Evolutionary conservation across 2,329 filamentous ascomycete genomes (phyloP), one percentile per base, ranked within the genome.

Genomic region (Epicoccum sorghinum): DNA sequence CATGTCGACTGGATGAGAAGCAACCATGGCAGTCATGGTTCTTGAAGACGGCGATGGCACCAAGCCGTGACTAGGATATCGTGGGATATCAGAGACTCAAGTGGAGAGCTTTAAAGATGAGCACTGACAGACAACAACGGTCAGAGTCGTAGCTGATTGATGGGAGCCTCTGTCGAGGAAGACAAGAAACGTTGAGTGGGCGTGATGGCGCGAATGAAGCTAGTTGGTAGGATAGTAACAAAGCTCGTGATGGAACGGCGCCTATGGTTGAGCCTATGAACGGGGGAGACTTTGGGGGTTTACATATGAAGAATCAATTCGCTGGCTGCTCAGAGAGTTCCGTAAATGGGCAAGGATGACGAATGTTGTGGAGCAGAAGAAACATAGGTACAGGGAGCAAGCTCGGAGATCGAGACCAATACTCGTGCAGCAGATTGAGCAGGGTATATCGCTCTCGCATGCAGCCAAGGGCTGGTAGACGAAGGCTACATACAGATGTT

Each of bases 21-120:
- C 72, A 68, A 75, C 65, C 55, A 73, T 71, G 46, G 71, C 66
- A 41, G 73, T 68, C 72, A 75, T 75, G 57, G 62, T 61, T 60
- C 60, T 64, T 58, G 57, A 56, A 9, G 47, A 51, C 57, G 62
- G 58, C 59, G 27, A 50, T 56, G 56, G 58, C 61, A 53, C 56
- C 43, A 43, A 43, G 42, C 24, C 25, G 42, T 23, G 37, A 38
- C 24, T 44, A 46, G 53, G 57, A 46, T 60, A 50, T 49, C 54
- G 66, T 62, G 61, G 59, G 60, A 46, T 60, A 50, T 37, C 51
- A 49, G 47, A 27, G 46, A 55, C 49, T 51, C 59, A 57, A 42
- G 58, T 58, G 49, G 48, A 58, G 62, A 18, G 56, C 58, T 57
- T 59, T 58, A 58, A 52, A 47, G 47, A 43, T 55, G 55, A 49